Base-by-base conservation (phyloP, 345 rosid genomes). In the Moringa oleifera region DNA sequence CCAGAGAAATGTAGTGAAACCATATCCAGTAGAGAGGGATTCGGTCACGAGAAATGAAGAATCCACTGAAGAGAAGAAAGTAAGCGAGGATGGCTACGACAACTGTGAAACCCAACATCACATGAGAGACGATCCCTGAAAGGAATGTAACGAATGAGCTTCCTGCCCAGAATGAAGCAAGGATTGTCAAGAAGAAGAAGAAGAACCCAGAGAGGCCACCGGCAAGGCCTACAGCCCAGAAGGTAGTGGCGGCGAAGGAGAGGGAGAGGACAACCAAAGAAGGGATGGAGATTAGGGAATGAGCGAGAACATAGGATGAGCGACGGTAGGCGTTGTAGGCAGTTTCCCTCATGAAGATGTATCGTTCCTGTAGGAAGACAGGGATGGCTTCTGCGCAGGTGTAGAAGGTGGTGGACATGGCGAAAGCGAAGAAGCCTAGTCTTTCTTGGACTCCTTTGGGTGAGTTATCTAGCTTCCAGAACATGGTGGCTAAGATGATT, bases 261-360 rank as follows among this genome's bases (percentile, higher is more conserved):
- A 85, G 63, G 15, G 97, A 81, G 56, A 93, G 85, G 70, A 85
- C 20, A 15, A 90, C 21, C 12, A 93, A 65, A 16, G 98, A 65
- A 5, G 98, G 96, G 62, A 93, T 59, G 13, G 89, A 73, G 71
- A 90, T 77, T 10, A 90, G 65, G 10, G 96, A 77, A 53, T 86
- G 97, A 6, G 98, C 82, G 25, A 93, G 85, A 58, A 93, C 97
- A 69, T 93, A 93, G 2, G 98, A 93, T 0, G 92, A 93, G 11
- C 98, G 73, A 0, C 98, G 74, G 55, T 93, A 93, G 7, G 98
- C 97, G 63, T 94, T 94, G 76, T 90, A 82, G 22, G 97, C 96
- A 0, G 98, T 93, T 76, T 93, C 98, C 57, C 98, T 75, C 93
- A 92, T 85, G 90, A 90, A 93, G 57, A 93, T 90, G 81, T 90